These are phyloP conservation scores for Coemansia sp. DNA, from an alignment of 192 early-diverging fungal genomes.

Conservation along the genomic window DNA sequence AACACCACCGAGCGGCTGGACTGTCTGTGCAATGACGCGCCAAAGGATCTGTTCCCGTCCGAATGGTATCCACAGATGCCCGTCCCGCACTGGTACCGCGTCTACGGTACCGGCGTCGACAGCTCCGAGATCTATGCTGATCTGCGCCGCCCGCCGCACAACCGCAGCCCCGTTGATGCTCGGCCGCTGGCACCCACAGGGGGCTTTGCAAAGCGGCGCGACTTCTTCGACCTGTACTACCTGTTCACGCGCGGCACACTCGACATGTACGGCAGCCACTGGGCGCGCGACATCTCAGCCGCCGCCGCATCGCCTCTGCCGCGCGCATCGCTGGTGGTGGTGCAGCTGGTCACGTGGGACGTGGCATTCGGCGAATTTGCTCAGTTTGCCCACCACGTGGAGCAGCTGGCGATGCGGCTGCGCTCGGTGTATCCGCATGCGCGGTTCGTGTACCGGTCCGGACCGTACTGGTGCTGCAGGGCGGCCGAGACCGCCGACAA, in stretches of 20 bases:
- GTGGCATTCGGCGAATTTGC: conserved; percentile 18
- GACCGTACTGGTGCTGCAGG: conserved; percentile 48
- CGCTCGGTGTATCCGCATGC: conserved; percentile 22
- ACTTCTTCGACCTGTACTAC: conserved; percentile 44
- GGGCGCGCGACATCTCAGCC: conserved; percentile 44
- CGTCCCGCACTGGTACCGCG: conserved; percentile 38
- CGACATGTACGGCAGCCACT: conserved; percentile 44
- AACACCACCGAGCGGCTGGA: conserved; percentile 12
- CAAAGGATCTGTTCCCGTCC: conserved; percentile 37
- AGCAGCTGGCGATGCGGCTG: conserved; percentile 18
- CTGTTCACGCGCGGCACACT: conserved; percentile 41
- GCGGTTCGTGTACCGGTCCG: conserved; percentile 34
- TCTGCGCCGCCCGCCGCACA: too few species aligned
- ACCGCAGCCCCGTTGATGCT: too few species aligned
- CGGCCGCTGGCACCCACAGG: too few species aligned
- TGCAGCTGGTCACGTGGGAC: conserved; percentile 48
- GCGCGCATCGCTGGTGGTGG: conserved; percentile 15
- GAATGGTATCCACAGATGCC: conserved; percentile 41
- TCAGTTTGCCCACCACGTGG: conserved; percentile 13
- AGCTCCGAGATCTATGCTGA: conserved; percentile 19
- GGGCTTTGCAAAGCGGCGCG: conserved; percentile 8
- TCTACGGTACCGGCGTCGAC: conserved; percentile 21
- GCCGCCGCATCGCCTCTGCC: background rate
- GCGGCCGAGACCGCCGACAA: conserved; percentile 20
- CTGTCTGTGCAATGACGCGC: conserved; percentile 50